Evolutionary conservation across 768 basidiomycete species (phyloP).

Genomic region (Mycena galericulata): DNA sequence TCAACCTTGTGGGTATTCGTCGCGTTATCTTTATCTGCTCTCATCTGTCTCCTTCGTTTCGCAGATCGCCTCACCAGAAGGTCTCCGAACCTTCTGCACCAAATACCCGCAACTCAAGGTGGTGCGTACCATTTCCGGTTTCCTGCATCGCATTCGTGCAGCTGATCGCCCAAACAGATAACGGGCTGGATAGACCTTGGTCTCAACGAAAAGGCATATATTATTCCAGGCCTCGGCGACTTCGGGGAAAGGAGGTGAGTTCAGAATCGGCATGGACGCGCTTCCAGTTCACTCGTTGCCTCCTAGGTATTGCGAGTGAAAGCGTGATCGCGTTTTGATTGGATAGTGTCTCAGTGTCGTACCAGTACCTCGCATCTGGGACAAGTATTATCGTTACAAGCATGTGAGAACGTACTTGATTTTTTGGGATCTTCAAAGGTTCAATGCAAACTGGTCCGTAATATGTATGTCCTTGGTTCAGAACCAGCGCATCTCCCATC

Average conservation of each 20-base stretch:
- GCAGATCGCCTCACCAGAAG: conserved; percentile 92
- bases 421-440: too few relatives aligned
- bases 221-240: conserved; percentile 96
- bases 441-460: too few relatives aligned
- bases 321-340: not conserved
- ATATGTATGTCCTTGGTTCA: too few relatives aligned
- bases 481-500: too few relatives aligned
- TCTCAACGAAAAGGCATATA: conserved; percentile 91
- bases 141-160: not conserved
- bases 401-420: too few relatives aligned
- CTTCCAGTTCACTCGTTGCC: conserved; percentile 16
- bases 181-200: conserved; percentile 97
- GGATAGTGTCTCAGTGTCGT: not conserved
- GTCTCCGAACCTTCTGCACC: conserved; percentile 82
- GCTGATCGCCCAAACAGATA: conserved; percentile 61
- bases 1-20: conserved; percentile 77
- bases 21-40: not conserved
- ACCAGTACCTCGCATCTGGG: not conserved
- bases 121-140: conserved; percentile 57
- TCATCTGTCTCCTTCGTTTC: not conserved
- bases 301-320: conserved; percentile 36
- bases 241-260: conserved; percentile 90
- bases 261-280: not conserved
- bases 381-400: too few relatives aligned
- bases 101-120: conserved; percentile 83